phyloP scores from a whole-genome alignment of 2,329 filamentous ascomycete genomes.

The Coleophoma cylindrospora region DNA sequence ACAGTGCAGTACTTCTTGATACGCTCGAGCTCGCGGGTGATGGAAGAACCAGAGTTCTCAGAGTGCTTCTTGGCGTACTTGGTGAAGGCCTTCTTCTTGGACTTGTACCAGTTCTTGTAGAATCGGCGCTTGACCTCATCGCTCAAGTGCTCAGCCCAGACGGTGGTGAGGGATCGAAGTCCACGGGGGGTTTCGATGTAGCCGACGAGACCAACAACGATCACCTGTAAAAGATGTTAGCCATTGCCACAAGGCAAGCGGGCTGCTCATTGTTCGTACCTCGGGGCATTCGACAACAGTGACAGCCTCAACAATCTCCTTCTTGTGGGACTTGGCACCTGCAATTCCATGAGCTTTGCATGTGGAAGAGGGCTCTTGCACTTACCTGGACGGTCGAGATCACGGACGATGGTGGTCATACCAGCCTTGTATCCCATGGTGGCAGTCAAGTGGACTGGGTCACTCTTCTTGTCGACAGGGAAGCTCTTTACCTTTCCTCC shows the following conservation, averaged over 20 bases:
- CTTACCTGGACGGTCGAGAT: conserved; percentile 29
- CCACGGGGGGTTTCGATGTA: conserved; percentile 99
- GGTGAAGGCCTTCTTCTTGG: conserved; percentile 99
- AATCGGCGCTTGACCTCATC: conserved; percentile 99
- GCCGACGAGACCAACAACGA: conserved; percentile 98
- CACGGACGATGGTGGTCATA: conserved; percentile 99
- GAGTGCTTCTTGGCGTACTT: conserved; percentile 99
- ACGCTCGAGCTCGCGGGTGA: conserved; percentile 97
- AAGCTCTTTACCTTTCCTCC: conserved; percentile 47
- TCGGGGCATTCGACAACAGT: conserved; percentile 89
- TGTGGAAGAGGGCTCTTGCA: neutral
- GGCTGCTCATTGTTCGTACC: conserved; percentile 80
- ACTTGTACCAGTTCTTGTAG: conserved; percentile 99
- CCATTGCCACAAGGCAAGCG: conserved; percentile 72
- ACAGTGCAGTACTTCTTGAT: conserved; percentile 99
- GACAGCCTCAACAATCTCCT: conserved; percentile 89
- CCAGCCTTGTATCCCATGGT: conserved; percentile 99
- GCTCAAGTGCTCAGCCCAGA: conserved; percentile 98
- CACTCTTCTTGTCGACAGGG: conserved; percentile 99
- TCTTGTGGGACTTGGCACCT: conserved; percentile 99
- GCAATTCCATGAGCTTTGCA: conserved; percentile 36
- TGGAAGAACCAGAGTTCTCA: conserved; percentile 81
- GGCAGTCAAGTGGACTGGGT: conserved; percentile 97
- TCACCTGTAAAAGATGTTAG: conserved; percentile 79
- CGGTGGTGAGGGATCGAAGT: conserved; percentile 97